Evolutionary conservation across 164 flowering plant species (phyloP), one percentile per base, ranked within the genome.

Genomic region (Chimonanthus salicifolius): DNA sequence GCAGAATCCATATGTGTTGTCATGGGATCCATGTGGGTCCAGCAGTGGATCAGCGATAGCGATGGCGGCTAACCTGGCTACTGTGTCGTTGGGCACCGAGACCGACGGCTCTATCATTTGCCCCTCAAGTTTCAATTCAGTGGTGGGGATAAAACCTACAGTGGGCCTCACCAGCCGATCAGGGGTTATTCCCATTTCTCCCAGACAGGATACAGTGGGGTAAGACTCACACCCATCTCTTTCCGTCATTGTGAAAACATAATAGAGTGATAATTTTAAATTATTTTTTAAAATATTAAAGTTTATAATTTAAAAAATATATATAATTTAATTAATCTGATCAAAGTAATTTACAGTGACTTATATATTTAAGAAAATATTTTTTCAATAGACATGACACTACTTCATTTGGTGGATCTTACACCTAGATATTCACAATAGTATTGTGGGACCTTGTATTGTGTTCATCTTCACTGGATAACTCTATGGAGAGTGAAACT

Each of bases 91-190:
- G 1, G 85, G 85, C 50, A 80, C 83, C 0, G 88, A 83, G 49
- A 85, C 86, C 0, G 78, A 79, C 47, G 79, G 84, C 18, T 85
- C 88, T 50, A 85, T 85, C 46, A 18, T 85, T 15, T 77, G 80
- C 54, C 84, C 88, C 0, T 43, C 84, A 0, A 72, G 49, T 68
- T 3, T n/a, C 5, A 83, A 77, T 44, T 77, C 79, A 0, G 84
- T 82, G 7, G 88, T 85, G 3, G 86, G 88, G 11, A 67, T 85
- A 62, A 85, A 83, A 58, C 86, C 88, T 2, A 85, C 86, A 1
- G 79, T 83, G 47, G 88, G 86, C 18, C 86, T 83, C 69, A 83
- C 88, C 3, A 82, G 84, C 49, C 69, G 86, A 54, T 74, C 85
- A 3, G 88, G 88, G 6, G 82, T 80, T 11, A 69, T 85, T 33